These are phyloP conservation scores for Fusarium kyushuense DNA, from an alignment of 2,329 filamentous ascomycete genomes.

Conservation along the genomic window DNA sequence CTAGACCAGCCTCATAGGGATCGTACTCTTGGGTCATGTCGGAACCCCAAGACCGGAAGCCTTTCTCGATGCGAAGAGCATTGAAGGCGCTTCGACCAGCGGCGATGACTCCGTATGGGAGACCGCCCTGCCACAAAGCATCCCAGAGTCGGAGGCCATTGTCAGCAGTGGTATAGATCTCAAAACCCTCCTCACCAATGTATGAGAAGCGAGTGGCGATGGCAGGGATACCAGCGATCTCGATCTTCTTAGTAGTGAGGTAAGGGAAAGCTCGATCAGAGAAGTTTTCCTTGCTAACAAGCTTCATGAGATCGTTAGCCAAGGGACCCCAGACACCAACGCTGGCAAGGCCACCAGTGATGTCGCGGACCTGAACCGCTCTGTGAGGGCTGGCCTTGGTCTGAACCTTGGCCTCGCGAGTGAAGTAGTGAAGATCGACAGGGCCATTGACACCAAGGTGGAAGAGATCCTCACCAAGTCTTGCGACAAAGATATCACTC, in stretches of 20 bases:
- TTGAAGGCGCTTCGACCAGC: conserved; percentile 70
- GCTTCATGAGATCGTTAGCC: conserved; percentile 62
- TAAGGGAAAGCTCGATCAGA: conserved; percentile 61
- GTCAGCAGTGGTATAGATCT: conserved; percentile 71
- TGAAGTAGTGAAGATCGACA: conserved; percentile 66
- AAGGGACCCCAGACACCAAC: conserved; percentile 73
- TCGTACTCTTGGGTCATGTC: conserved; percentile 73
- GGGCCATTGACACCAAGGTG: conserved; percentile 69
- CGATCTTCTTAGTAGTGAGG: conserved; percentile 61
- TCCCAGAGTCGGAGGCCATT: conserved; percentile 71
- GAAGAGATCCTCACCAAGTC: conserved; percentile 62
- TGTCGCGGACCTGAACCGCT: conserved; percentile 66
- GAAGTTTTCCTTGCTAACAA: conserved; percentile 60
- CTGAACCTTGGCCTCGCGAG: conserved; percentile 64
- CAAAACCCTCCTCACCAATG: conserved; percentile 72
- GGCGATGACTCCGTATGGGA: conserved; percentile 66
- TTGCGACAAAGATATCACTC: conserved; percentile 68
- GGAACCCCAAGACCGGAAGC: conserved; percentile 66
- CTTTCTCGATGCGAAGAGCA: conserved; percentile 69
- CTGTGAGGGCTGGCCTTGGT: conserved; percentile 54
- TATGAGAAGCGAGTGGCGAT: conserved; percentile 68
- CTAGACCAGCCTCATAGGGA: conserved; percentile 69
- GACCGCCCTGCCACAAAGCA: conserved; percentile 65
- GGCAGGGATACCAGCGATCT: conserved; percentile 67
- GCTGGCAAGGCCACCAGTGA: conserved; percentile 70